Base-by-base conservation (phyloP, 805 yeast genomes). In the Clavispora phyllophila region DNA sequence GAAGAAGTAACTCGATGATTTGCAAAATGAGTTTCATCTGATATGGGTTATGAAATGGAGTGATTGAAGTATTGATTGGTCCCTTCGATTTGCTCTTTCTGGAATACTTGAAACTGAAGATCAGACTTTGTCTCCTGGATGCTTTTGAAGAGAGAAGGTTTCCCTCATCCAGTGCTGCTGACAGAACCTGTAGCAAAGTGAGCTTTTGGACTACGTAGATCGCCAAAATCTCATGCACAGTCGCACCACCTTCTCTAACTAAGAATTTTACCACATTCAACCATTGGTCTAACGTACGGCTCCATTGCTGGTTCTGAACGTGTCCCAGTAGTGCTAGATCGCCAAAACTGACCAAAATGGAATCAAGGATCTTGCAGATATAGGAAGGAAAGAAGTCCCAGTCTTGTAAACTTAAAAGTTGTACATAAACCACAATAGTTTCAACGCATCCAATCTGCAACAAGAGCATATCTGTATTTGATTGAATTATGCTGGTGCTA, bases 351-450 rank as follows among this genome's bases (percentile, higher is more conserved):
- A 41, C 42, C 27, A 70, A 53, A 2, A 67, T 56, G 2, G 39
- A 27, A 38, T 66, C 71, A 22, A 70, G 42, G 32, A 68, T 59
- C 4, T 20, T 37, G 3, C 53, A 35, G 23, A 68, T 41, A 22
- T 61, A 62, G 6, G 41, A 34, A 0, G 73, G 51, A 24, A 68
- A 56, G 41, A 52, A 70, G n/a, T 67, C 71, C 1, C 61, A 50
- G 39, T 65, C 57, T 42, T 67, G 74, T 37, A 68, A 62, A 47
- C 64, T 70, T 43, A 67, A 70, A 14, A 70, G 54, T 48, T 70
- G 74, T 26, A 66, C 47, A 44, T 66, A 69, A 32, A 65, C 48
- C 6, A 69, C 52, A 14, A 70, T 37, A 0, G 71, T 41, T 47
- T 68, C 72, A 8, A 59, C 54, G 2, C 61, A 43, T 12, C 72